These are phyloP conservation scores for Sanguinoderma infundibulare DNA, from an alignment of 1,284 basidiomycete species.

Conservation along the genomic window DNA sequence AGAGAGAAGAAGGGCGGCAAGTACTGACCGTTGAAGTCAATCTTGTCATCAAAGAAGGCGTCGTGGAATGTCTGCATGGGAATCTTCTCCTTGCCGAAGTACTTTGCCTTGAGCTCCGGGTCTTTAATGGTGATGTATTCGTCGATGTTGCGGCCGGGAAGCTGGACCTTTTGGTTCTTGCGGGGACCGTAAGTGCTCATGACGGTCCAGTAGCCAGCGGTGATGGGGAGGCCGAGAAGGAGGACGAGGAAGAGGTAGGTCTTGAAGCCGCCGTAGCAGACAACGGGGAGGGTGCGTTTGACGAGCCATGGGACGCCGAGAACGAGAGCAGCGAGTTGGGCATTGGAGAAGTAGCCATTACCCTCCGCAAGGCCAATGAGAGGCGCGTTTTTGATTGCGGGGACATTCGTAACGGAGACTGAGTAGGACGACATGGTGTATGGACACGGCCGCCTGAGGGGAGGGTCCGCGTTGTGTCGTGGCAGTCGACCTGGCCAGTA, in stretches of 20 bases:
- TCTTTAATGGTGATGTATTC: slow-evolving; percentile 94
- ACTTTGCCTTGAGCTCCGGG: slow-evolving; percentile 76
- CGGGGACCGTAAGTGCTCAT: slow-evolving; percentile 85
- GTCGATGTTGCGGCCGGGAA: slow-evolving; percentile 88
- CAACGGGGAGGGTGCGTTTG: slow-evolving; percentile 78
- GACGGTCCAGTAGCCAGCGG: slow-evolving; percentile 89
- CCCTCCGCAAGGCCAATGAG: slow-evolving; percentile 86
- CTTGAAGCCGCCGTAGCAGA: slow-evolving; percentile 80
- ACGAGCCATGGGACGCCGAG: slow-evolving; percentile 82
- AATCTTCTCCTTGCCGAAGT: slow-evolving; percentile 88
- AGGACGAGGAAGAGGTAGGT: slow-evolving; percentile 85
- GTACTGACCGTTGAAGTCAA: slow-evolving; percentile 88
- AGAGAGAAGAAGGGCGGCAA: slow-evolving; percentile 12
- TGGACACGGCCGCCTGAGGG: slow-evolving; percentile 6
- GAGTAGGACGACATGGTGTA: slow-evolving; percentile 48
- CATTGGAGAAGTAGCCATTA: slow-evolving; percentile 82
- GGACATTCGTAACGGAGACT: slow-evolving; percentile 61
- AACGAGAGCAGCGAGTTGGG: slow-evolving; percentile 79
- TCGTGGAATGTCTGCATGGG: slow-evolving; percentile 99
- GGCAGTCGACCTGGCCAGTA: slow-evolving; percentile 4
- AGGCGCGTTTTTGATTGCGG: slow-evolving; percentile 84
- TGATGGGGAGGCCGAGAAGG: slow-evolving; percentile 77
- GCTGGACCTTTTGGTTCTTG: slow-evolving; percentile 84
- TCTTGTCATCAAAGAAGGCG: slow-evolving; percentile 96
- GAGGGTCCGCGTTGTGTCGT: slow-evolving; percentile 13